Evolutionary conservation across 768 basidiomycete species (phyloP), one percentile per base, ranked within the genome.

Genomic region (Kwoniella pini): DNA sequence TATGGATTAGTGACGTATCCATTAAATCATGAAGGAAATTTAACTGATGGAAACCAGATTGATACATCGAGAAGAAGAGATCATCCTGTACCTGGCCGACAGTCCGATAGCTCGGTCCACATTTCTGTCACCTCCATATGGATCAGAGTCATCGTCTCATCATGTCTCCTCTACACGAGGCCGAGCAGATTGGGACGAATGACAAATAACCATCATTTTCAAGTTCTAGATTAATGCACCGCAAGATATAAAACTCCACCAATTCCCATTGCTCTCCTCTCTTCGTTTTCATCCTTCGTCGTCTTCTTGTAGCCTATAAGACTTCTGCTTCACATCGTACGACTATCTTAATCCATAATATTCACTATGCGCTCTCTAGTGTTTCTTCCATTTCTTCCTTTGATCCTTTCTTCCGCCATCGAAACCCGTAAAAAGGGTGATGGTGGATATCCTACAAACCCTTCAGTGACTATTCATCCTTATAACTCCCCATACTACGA

Each of bases 381-480:
- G 11, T 31, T 50, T 9, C 48, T 50, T 50, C 48, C 48, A 5
- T 21, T 50, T 21, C 26, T 50, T 17, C 48, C 48, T n/a, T 31
- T 50, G 4, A 50, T 50, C 30, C 30, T 50, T 4, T 50, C 48
- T 11, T 15, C 48, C 17, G 17, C 52, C 9, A 3, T 42, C 33
- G 28, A 51, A 7, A 11, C 36, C 27, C 44, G 55, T 26, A 57
- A 48, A 26, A 57, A 57, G 21, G 55, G 45, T 21, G 55, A 28
- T 2, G 31, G 33, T 24, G 44, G 55, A 21, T 26, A 42, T 19
- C 19, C 44, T 15, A 24, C 30, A 31, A 36, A 28, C 19, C 67
- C 70, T 3, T 49, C 33, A n/a, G 69, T 68, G 1, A 70, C 67
- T 11, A 68, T 74, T 40, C 62, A 64, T 31, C 72, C 72, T 24